phyloP scores from a whole-genome alignment of 2,329 filamentous ascomycete genomes.

The Hypoxylon sp. region DNA sequence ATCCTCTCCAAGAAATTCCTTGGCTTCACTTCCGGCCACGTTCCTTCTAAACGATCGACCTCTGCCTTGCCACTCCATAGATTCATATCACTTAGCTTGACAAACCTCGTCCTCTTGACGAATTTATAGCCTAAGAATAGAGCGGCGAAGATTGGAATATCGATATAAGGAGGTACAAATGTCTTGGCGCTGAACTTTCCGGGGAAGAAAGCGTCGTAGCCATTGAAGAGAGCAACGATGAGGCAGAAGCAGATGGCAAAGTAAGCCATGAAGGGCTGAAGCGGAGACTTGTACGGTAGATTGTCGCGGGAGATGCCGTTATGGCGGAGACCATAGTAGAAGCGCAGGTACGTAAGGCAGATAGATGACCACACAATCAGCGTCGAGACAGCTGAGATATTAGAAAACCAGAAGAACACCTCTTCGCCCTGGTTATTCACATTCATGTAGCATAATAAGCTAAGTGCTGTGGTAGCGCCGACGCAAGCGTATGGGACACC shows the following conservation, averaged over 20 bases:
- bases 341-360: conserved; percentile 77
- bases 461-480: conserved; percentile 70
- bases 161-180: conserved; percentile 79
- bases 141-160: conserved; percentile 76
- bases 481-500: conserved; percentile 74
- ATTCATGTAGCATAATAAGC: conserved; percentile 75
- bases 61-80: conserved; percentile 60
- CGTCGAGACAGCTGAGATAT: conserved; percentile 76
- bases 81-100: conserved; percentile 57
- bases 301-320: conserved; percentile 75
- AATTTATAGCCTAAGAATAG: conserved; percentile 78
- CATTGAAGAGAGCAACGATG: conserved; percentile 78
- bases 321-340: conserved; percentile 74
- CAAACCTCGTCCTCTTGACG: conserved; percentile 70
- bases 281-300: conserved; percentile 74
- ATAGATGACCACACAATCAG: conserved; percentile 78
- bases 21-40: conserved; percentile 56
- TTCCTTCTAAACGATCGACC: conserved; percentile 57
- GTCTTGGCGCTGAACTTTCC: conserved; percentile 59
- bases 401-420: conserved; percentile 61
- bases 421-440: conserved; percentile 65
- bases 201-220: conserved; percentile 80
- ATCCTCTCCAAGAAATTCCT: conserved; percentile 58
- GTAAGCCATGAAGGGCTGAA: conserved; percentile 79
- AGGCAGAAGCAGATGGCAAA: conserved; percentile 73